Evolutionary conservation across 371 early-diverging fungal species (phyloP).

Genomic region (Syncephalis fuscata): DNA sequence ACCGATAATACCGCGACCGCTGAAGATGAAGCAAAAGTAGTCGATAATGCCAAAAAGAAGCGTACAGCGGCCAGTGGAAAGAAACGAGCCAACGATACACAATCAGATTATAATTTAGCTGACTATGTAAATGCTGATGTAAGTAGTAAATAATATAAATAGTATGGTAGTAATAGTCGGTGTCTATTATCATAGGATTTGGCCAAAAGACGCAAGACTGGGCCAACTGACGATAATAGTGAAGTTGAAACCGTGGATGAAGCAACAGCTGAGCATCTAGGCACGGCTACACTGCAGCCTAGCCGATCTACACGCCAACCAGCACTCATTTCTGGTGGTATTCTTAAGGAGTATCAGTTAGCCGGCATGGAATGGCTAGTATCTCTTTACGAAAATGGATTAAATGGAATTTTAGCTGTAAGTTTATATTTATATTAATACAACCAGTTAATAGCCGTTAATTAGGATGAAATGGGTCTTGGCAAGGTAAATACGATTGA

Average conservation of each 20-base stretch:
- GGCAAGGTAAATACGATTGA: conserved; percentile 41
- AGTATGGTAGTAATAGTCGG: neutral
- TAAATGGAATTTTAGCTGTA: conserved; percentile 90
- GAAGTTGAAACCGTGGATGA: neutral
- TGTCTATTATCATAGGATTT: neutral
- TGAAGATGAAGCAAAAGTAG: neutral
- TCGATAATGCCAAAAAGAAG: neutral
- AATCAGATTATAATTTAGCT: conserved; percentile 28
- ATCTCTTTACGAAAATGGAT: conserved; percentile 89
- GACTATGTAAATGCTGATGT: conserved; percentile 41
- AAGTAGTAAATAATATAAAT: conserved; percentile 1
- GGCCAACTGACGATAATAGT: neutral
- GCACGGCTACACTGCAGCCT: conserved; percentile 6
- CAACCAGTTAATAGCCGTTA: too few species aligned
- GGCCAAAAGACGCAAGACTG: conserved; percentile 1
- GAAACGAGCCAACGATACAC: conserved; percentile 12
- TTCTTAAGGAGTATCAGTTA: conserved; percentile 86
- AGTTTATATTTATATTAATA: too few species aligned
- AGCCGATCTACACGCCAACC: conserved; percentile 51
- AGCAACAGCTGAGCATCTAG: conserved; percentile 3
- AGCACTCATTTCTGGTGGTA: conserved; percentile 57
- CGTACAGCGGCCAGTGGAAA: conserved; percentile 11
- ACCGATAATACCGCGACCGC: conserved; percentile 1
- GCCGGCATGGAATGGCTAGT: conserved; percentile 98
- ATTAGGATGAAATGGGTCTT: conserved; percentile 90